Conservation (phyloP, 768 basidiomycete species). For the Boletellus emodensis region DNA sequence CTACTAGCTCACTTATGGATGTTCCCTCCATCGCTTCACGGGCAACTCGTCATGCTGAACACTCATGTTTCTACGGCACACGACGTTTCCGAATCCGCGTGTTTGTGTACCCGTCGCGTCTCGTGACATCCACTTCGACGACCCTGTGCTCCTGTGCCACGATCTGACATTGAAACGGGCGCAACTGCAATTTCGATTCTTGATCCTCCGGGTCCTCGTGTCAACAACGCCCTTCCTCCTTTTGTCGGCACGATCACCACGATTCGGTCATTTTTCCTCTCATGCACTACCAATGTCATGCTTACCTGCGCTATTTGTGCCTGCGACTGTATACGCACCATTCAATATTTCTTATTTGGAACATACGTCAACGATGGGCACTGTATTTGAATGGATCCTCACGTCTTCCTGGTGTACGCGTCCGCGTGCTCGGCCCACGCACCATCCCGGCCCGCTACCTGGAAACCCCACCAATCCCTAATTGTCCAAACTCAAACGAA, state of each 20-base stretch:
- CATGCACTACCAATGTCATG: neutral
- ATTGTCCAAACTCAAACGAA: constrained; percentile 10
- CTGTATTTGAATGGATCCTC: constrained; percentile 5
- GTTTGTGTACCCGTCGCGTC: constrained; percentile 8
- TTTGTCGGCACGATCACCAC: constrained; percentile 5
- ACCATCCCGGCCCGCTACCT: constrained; percentile 5
- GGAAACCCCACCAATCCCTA: constrained; percentile 2
- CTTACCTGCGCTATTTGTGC: neutral
- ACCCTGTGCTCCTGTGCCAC: constrained; percentile 1
- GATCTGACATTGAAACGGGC: constrained; percentile 9
- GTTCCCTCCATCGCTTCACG: constrained; percentile 11
- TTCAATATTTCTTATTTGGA: constrained; percentile 12
- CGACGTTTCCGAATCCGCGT: constrained; percentile 17
- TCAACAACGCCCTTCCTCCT: constrained; percentile 1
- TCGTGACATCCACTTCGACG: constrained; percentile 2
- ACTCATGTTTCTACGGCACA: constrained; percentile 11
- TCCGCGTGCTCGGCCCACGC: constrained; percentile 1
- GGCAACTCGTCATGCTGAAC: constrained; percentile 1
- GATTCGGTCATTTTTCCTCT: neutral
- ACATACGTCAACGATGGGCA: constrained; percentile 6
- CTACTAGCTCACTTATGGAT: constrained; percentile 19
- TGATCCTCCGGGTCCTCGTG: constrained; percentile 29
- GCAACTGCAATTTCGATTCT: constrained; percentile 23
- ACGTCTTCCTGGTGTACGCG: neutral
- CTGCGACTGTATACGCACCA: neutral